These are phyloP conservation scores for Lupinus albus DNA, from an alignment of 306 rosid species.

Conservation along the genomic window DNA sequence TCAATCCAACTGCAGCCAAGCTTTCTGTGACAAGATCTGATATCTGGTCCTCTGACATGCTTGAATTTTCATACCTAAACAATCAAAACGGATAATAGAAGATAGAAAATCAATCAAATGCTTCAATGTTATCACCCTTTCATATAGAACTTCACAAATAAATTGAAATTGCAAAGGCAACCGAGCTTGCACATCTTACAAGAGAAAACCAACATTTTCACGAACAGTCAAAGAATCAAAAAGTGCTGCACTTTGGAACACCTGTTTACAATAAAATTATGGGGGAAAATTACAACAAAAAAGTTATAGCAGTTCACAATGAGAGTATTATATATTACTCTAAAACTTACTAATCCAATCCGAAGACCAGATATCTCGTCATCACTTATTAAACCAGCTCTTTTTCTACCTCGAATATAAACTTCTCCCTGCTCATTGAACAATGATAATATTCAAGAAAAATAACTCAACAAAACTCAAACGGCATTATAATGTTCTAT, in stretches of 20 bases:
- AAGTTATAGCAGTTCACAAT: constrained; percentile 8
- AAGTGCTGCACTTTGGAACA: constrained; percentile 99
- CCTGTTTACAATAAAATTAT: constrained; percentile 54
- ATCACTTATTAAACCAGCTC: constrained; percentile 85
- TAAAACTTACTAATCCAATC: constrained; percentile 77
- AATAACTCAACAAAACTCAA: neutral
- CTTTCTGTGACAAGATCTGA: constrained; percentile 74
- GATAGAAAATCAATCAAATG: constrained; percentile 27
- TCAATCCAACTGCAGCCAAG: constrained; percentile 91
- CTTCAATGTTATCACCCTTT: constrained; percentile 22
- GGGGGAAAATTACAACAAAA: constrained; percentile 16
- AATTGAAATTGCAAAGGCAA: constrained; percentile 34
- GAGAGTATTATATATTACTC: constrained; percentile 23
- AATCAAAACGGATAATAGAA: constrained; percentile 24
- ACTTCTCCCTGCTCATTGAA: constrained; percentile 82
- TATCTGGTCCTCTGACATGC: constrained; percentile 76
- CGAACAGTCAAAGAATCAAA: constrained; percentile 96
- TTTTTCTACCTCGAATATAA: constrained; percentile 80
- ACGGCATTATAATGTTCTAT: too few species aligned
- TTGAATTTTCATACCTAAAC: constrained; percentile 83
- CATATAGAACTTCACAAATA: constrained; percentile 15
- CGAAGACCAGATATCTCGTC: constrained; percentile 89
- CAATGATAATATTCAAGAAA: constrained; percentile 25
- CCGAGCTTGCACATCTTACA: constrained; percentile 62
- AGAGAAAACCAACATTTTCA: constrained; percentile 97